Conservation (phyloP, 1,139 yeast genomes). For the Hansenula anomala region DNA sequence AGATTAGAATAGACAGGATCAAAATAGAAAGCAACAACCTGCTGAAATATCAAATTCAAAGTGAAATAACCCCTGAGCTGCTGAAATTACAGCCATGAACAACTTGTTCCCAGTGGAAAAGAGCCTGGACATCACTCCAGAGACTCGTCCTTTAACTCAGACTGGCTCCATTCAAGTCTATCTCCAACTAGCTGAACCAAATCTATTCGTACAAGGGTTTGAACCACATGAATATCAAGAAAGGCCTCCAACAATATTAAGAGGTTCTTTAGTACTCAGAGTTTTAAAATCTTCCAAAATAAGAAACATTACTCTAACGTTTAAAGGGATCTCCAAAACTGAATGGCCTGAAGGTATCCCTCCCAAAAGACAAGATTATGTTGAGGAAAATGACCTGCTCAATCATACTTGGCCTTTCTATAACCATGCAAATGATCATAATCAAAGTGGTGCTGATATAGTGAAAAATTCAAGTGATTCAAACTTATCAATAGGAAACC, state of each 20-base stretch:
- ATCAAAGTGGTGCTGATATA: constrained; percentile 24
- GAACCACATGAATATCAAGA: constrained; percentile 57
- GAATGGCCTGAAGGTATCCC: constrained; percentile 99
- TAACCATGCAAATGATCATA: constrained; percentile 25
- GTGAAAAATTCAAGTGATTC: constrained; percentile 8
- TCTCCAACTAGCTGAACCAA: constrained; percentile 64
- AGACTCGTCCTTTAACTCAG: constrained; percentile 29
- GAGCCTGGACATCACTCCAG: constrained; percentile 25
- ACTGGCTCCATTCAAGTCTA: constrained; percentile 29
- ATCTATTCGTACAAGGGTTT: constrained; percentile 78
- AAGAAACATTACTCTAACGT: constrained; percentile 59
- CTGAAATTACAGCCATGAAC: constrained; percentile 39
- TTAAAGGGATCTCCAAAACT: constrained; percentile 73
- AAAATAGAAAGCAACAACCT: no score
- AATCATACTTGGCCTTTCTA: constrained; percentile 93
- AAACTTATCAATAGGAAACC: no score
- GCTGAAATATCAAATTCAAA: no score
- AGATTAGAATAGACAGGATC: no score
- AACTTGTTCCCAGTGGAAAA: constrained; percentile 30
- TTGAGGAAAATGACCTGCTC: constrained; percentile 61
- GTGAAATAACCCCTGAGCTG: no score
- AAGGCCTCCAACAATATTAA: constrained; percentile 73
- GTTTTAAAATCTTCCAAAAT: constrained; percentile 73
- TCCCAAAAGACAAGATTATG: constrained; percentile 66
- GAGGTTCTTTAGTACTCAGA: constrained; percentile 76